Base-by-base conservation (phyloP, 2,329 filamentous ascomycete species). In the Setomelanomma holmii region DNA sequence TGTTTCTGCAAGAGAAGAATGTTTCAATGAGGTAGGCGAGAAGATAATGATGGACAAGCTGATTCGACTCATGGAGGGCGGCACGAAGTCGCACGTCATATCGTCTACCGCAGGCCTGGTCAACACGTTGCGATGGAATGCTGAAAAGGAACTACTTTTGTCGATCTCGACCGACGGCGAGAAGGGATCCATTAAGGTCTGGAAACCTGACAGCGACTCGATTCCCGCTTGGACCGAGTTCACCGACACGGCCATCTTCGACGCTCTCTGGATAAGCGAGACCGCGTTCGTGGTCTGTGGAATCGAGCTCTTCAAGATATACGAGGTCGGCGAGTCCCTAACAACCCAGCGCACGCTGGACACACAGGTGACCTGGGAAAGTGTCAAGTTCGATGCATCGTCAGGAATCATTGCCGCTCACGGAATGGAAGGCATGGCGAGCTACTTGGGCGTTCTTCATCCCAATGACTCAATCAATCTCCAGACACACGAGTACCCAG, bases 271-370 rank as follows among this genome's bases (percentile, higher is more conserved):
- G 78, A 75, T 75, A 35, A 74, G 65, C 39, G 73, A 78, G 12
- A 70, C 74, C 3, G 67, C 68, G 1, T 79, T 81, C 53, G 68
- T 78, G 8, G 75, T 80, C 10, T 78, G 76, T 46, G 78, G 79
- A 10, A 72, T 74, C 7, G 64, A 73, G 19, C 62, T 75, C 3
- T 69, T 77, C 45, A 71, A 73, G 21, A 65, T 74, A 4, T 77
- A 76, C 60, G 65, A 75, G 16, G 66, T 77, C 19, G 60, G 56
- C 22, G 64, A 72, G 0, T 44, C 55, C 1, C 27, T 74, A 19
- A 64, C 58, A 1, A 60, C 64, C 12, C 67, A 69, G 45, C 67
- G 64, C 41, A 72, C 69, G 1, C 55, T 74, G 12, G 62, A 71
- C 12, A 74, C 70, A 8, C 56, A 56, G 4, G 58, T 69, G 16